phyloP scores from a whole-genome alignment of 306 rosid species.

The Arachis hypogaea region DNA sequence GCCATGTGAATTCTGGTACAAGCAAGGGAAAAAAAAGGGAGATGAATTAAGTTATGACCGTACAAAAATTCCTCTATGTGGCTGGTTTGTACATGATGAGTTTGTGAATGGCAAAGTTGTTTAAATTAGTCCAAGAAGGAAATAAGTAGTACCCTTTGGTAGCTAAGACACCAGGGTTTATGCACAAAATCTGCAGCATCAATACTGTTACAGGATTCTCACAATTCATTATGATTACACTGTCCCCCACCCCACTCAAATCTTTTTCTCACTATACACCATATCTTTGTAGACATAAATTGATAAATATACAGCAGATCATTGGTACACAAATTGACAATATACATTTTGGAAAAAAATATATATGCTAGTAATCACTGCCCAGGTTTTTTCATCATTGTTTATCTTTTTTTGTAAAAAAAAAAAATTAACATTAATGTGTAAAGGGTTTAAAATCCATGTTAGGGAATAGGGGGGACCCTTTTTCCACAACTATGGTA shows the following conservation, averaged over 20 bases:
- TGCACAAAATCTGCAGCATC: slow-evolving; percentile 44
- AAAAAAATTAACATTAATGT: slow-evolving; percentile 2
- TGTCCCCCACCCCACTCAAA: slow-evolving; percentile 28
- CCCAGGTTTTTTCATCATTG: not conserved
- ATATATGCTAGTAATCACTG: not conserved
- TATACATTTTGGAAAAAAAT: not conserved
- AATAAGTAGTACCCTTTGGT: slow-evolving; percentile 32
- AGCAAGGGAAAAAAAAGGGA: too few relatives aligned
- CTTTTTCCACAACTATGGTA: slow-evolving; percentile 26
- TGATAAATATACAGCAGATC: not conserved
- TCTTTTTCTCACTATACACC: slow-evolving; percentile 28
- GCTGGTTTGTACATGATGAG: slow-evolving; percentile 37
- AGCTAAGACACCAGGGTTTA: slow-evolving; percentile 39
- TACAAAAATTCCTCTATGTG: slow-evolving; percentile 29
- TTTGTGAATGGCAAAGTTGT: slow-evolving; percentile 20
- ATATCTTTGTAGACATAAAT: not conserved
- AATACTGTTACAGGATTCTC: slow-evolving; percentile 35
- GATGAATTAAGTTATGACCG: slow-evolving; percentile 23
- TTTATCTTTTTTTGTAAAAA: slow-evolving; percentile 7
- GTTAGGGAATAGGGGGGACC: slow-evolving; percentile 4
- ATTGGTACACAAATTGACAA: not conserved
- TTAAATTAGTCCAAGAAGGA: slow-evolving; percentile 40
- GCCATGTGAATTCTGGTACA: slow-evolving; percentile 52
- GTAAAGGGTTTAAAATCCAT: slow-evolving; percentile 20
- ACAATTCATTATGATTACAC: slow-evolving; percentile 32